Conservation (phyloP, 441 rosid genomes). For the Brassica hybrid region DNA sequence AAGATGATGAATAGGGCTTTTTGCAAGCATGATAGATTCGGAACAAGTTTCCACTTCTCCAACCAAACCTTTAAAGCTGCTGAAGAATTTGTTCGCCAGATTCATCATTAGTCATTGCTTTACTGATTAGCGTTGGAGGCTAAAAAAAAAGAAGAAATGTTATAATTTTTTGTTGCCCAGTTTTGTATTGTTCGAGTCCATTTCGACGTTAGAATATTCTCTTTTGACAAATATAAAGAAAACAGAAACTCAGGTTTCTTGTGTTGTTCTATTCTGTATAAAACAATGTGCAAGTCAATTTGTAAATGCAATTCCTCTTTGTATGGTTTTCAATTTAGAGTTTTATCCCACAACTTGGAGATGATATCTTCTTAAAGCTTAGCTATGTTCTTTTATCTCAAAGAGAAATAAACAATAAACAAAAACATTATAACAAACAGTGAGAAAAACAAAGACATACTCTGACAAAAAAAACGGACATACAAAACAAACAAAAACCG, state of each 20-base stretch:
- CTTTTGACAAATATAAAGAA: conserved; percentile 22
- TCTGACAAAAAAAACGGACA: not conserved
- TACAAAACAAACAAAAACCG: not conserved
- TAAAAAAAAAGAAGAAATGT: conserved; percentile 18
- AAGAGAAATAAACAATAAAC: not conserved
- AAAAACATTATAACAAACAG: conserved; percentile 1
- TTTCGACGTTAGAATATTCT: conserved; percentile 24
- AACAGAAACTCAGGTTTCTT: conserved; percentile 11
- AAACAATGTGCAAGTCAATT: conserved; percentile 30
- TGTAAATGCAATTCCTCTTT: conserved; percentile 41
- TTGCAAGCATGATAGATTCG: conserved; percentile 19
- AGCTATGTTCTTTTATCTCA: not conserved
- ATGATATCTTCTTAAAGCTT: not conserved
- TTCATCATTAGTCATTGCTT: not conserved
- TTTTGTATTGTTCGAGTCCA: conserved; percentile 33
- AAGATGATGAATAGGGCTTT: conserved; percentile 76
- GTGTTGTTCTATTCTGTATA: conserved; percentile 37
- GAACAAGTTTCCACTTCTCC: conserved; percentile 42
- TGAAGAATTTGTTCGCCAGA: conserved; percentile 30
- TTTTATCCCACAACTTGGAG: not conserved
- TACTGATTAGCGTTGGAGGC: conserved; percentile 38
- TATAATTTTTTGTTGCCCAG: conserved; percentile 16
- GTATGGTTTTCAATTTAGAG: conserved; percentile 21
- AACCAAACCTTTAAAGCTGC: conserved; percentile 29
- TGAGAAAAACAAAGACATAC: not conserved